Evolutionary conservation across 768 basidiomycete species (phyloP).

Genomic region (Suillus tomentosus): DNA sequence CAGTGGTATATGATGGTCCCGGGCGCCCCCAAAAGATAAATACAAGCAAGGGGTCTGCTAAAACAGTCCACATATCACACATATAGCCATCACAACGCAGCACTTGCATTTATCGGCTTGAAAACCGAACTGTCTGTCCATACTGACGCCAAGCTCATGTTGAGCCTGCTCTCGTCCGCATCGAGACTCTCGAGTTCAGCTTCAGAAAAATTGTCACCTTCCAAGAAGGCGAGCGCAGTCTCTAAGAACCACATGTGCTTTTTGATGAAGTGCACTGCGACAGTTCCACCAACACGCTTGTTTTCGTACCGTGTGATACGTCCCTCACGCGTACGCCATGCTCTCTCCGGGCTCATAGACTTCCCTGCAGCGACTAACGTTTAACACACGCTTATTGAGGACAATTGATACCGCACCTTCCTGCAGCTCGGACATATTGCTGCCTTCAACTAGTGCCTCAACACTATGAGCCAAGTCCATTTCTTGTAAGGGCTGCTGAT

Average conservation of each 20-base stretch:
- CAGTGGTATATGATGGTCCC: conserved; percentile 1
- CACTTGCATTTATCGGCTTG: conserved; percentile 18
- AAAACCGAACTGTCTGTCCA: conserved; percentile 33
- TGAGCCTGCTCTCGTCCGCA: conserved; percentile 17
- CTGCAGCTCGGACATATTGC: conserved; percentile 71
- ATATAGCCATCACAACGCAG: conserved; percentile 10
- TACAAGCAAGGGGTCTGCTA: background rate
- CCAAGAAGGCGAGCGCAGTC: conserved; percentile 85
- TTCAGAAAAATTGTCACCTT: conserved; percentile 72
- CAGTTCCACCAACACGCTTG: conserved; percentile 84
- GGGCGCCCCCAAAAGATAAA: background rate
- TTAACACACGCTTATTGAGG: background rate
- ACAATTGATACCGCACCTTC: conserved; percentile 48
- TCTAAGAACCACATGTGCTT: conserved; percentile 96
- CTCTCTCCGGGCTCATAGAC: conserved; percentile 59
- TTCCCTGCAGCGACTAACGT: conserved; percentile 42
- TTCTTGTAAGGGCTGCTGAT: conserved; percentile 66
- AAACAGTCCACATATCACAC: background rate
- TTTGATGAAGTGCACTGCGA: conserved; percentile 98
- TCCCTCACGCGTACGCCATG: conserved; percentile 77
- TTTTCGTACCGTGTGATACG: conserved; percentile 62
- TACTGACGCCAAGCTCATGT: conserved; percentile 27
- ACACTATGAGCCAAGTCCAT: conserved; percentile 71
- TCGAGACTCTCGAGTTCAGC: conserved; percentile 25
- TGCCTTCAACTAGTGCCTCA: conserved; percentile 93